Base-by-base conservation (phyloP, 2,329 filamentous ascomycete species). In the Trichoderma oligosporum region DNA sequence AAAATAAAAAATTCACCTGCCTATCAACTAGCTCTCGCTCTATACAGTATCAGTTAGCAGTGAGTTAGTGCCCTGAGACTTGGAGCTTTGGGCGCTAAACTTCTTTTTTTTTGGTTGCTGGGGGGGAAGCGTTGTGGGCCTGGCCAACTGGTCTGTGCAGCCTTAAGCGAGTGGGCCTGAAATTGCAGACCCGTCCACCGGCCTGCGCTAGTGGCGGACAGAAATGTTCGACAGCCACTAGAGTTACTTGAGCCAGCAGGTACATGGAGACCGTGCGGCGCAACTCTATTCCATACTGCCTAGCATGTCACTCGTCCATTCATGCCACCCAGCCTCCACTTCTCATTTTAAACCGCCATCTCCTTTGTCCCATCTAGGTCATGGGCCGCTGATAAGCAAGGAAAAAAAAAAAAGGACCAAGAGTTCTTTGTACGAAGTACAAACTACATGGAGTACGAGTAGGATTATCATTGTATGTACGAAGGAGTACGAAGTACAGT, bases 121-220 rank as follows among this genome's bases (percentile, higher is more conserved):
- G 51, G 55, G 47, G 27, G 27, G 27, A 11, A 31, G 41, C 42
- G 33, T 27, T 42, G 49, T 58, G 48, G 56, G 24, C 39, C 49
- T 25, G 52, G 33, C 46, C n/a, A 16, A 14, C 49, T 56, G 61
- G 56, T 59, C 62, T 57, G 60, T 60, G 61, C 60, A 49, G 51
- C 42, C 31, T 62, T 65, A 64, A 66, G 62, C 62, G 61, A 66
- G 63, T 66, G 63, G 65, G 64, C 42, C 60, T 52, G 61, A 64
- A 62, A 63, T 65, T 65, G 56, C 61, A 58, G 61, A 51, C 59
- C 53, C 58, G 47, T 52, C 58, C 47, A 61, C 62, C 24, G 53
- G 56, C 58, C 52, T 54, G 60, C 57, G 54, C 59, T 62, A 56
- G 46, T 46, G 46, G 42, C 57, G 44, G 57, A 55, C 57, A 55